A percentile compares a stretch with the other conserved stretches of the same genome.
These are phyloP conservation scores for Moringa oleifera DNA, from an alignment of 345 rosid species.

Conservation along the genomic window DNA sequence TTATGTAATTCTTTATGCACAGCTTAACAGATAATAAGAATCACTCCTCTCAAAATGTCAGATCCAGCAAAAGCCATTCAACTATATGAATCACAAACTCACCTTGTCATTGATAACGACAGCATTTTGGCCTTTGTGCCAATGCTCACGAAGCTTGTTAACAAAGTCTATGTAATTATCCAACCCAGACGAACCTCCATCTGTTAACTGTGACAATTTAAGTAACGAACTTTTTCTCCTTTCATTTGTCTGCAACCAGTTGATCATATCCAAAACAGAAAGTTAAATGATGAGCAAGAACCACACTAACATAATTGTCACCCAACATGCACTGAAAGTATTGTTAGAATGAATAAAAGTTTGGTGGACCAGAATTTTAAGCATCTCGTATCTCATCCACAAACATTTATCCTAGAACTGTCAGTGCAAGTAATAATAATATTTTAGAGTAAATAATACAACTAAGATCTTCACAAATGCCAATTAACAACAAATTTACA, in stretches of 20 bases:
- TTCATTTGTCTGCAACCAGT: not conserved
- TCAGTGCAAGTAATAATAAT: too few relatives aligned
- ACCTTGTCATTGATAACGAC: constrained; percentile 46
- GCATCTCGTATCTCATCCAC: too few relatives aligned
- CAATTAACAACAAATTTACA: too few relatives aligned
- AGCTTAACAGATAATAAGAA: too few relatives aligned
- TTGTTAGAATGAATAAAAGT: too few relatives aligned
- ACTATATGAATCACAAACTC: constrained; percentile 2
- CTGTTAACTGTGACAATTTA: constrained; percentile 22
- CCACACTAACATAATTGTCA: not conserved
- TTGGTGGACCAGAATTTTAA: too few relatives aligned
- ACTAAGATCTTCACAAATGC: too few relatives aligned
- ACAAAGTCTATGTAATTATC: constrained; percentile 19
- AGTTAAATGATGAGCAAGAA: not conserved
- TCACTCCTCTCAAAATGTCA: not conserved
- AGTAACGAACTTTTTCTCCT: constrained; percentile 1
- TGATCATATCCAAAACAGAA: not conserved
- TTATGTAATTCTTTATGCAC: too few relatives aligned
- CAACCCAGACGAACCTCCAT: constrained; percentile 14
- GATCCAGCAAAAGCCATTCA: not conserved
- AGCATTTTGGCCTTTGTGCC: constrained; percentile 31
- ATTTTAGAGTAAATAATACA: too few relatives aligned
- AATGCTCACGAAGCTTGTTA: constrained; percentile 20
- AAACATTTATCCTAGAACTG: too few relatives aligned
- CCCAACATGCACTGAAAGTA: not conserved